phyloP scores from a whole-genome alignment of 208 protist genomes.

The Acanthamoeba triangularis region DNA sequence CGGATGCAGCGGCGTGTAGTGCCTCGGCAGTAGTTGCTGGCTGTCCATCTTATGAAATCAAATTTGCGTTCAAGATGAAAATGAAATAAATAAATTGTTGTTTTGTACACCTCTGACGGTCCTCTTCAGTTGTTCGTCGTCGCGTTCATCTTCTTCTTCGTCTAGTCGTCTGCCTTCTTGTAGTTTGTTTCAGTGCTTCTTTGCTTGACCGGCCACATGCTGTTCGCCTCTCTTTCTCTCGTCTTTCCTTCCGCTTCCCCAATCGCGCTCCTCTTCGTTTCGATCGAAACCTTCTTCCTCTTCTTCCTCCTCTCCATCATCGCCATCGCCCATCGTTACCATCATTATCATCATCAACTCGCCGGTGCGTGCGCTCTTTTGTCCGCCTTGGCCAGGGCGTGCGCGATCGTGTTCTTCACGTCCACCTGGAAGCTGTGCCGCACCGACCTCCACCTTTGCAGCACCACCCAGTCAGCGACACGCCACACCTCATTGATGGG shows the following conservation, averaged over 20 bases:
- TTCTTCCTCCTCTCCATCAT: neutral
- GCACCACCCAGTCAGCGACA: neutral
- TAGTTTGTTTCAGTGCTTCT: no score
- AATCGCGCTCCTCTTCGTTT: neutral
- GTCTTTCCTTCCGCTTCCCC: neutral
- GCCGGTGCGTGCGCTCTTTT: neutral
- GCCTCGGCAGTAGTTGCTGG: neutral
- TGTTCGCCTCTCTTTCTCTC: neutral
- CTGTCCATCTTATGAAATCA: neutral
- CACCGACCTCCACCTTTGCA: neutral
- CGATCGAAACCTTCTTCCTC: neutral
- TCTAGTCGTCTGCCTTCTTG: no score
- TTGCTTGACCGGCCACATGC: no score
- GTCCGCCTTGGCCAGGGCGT: neutral
- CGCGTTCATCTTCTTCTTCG: neutral
- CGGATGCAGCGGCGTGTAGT: conserved; percentile 59
- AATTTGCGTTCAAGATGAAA: neutral
- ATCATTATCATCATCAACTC: neutral
- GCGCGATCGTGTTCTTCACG: conserved; percentile 5
- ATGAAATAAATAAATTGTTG: neutral
- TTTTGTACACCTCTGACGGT: neutral
- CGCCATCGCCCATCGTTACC: neutral
- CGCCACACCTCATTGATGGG: no score
- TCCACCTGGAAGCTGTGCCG: neutral
- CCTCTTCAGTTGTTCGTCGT: neutral